These are phyloP conservation scores for Trichomonascaceae sp. DNA, from an alignment of 1,139 yeast genomes.

Conservation along the genomic window DNA sequence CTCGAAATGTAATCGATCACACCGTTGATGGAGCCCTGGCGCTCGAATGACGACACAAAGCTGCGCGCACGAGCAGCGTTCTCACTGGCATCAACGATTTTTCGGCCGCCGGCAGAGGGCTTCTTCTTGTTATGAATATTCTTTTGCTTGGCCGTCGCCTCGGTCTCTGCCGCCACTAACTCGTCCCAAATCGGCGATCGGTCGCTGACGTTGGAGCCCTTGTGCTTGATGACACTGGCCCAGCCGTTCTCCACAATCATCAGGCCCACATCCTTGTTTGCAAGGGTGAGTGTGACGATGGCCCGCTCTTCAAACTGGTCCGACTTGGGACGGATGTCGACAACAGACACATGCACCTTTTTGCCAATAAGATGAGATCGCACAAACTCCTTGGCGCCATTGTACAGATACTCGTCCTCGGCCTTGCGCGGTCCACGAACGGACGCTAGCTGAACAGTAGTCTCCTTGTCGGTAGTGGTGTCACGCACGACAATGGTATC, in stretches of 20 bases:
- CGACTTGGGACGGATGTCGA: constrained; percentile 53
- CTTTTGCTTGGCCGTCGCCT: constrained; percentile 40
- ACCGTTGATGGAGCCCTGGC: constrained; percentile 51
- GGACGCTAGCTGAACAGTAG: constrained; percentile 61
- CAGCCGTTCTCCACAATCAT: constrained; percentile 49
- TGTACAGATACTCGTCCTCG: constrained; percentile 51
- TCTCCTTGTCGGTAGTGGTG: constrained; percentile 28
- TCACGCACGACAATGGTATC: constrained; percentile 46
- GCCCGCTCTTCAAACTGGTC: constrained; percentile 54
- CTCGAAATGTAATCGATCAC: constrained; percentile 61
- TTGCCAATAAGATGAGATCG: constrained; percentile 62
- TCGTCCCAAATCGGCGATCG: constrained; percentile 70
- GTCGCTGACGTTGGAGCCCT: constrained; percentile 56
- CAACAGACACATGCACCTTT: constrained; percentile 44
- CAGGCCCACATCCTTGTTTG: constrained; percentile 45
- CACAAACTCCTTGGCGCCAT: constrained; percentile 55
- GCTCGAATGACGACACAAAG: constrained; percentile 54
- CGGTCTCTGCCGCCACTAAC: constrained; percentile 55
- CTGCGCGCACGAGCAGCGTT: constrained; percentile 59
- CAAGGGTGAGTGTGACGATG: constrained; percentile 42
- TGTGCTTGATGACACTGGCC: constrained; percentile 70
- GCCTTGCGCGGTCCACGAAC: constrained; percentile 57
- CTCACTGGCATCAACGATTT: constrained; percentile 73
- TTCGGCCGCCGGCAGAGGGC: constrained; percentile 41
- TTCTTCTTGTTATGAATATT: constrained; percentile 51